Evolutionary conservation across 176 grass and related monocot species (phyloP).

Genomic region (Carex scoparia): DNA sequence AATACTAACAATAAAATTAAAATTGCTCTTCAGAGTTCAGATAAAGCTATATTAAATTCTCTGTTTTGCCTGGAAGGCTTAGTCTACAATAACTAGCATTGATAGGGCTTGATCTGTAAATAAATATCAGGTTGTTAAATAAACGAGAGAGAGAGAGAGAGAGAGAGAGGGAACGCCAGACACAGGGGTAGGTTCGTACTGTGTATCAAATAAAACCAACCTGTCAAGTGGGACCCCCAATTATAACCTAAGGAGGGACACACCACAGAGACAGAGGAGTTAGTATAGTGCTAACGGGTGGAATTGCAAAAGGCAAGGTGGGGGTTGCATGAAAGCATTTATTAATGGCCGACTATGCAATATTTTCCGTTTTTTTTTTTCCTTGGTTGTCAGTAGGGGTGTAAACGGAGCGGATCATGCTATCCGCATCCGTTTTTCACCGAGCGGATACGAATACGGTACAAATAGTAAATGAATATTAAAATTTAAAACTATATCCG

Average conservation of each 20-base stretch:
- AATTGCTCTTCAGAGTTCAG: not conserved
- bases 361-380: not conserved
- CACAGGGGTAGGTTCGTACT: constrained; percentile 10
- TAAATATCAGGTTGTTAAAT: not conserved
- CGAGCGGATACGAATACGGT: too few species aligned
- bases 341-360: not conserved
- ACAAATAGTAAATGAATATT: too few species aligned
- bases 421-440: too few species aligned
- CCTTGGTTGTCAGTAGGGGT: not conserved
- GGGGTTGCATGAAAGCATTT: not conserved
- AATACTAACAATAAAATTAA: not conserved
- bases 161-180: not conserved
- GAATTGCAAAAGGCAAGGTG: not conserved
- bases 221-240: constrained; percentile 7
- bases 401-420: too few species aligned
- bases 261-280: constrained; percentile 6
- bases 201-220: constrained; percentile 17
- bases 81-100: not conserved
- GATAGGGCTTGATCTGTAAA: not conserved
- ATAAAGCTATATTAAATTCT: not conserved
- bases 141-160: not conserved
- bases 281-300: constrained; percentile 12
- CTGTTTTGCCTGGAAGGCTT: not conserved
- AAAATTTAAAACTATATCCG: too few species aligned
- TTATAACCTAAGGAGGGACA: not conserved